Evolutionary conservation across 2,329 filamentous ascomycete genomes (phyloP), one percentile per base, ranked within the genome.

Genomic region (Fusarium metavorans): DNA sequence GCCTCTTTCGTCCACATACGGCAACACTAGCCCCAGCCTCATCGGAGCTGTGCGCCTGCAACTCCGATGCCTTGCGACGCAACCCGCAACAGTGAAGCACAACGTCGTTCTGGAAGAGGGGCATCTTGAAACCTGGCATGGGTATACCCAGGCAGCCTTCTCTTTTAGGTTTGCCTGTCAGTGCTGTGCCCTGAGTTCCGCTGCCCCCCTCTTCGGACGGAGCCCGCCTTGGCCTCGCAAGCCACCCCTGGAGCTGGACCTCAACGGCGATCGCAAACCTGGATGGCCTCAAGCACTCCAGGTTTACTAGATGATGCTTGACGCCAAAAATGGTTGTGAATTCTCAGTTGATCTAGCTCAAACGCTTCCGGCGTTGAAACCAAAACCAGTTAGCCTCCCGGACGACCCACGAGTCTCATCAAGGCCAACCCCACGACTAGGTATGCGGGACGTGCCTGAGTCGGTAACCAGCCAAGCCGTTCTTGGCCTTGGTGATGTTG

Each of bases 301-400:
- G 52, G 58, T 48, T 64, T 37, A 66, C 59, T 69, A 54, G 61
- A 63, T 37, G 71, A 48, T 50, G 50, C 43, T 30, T 60, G 37
- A 50, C 54, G 68, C 35, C 32, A 32, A 70, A 54, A 66, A 25
- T 25, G 20, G 35, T 39, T 64, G 18, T 32, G 50, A 54, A 54
- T 34, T 16, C 63, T 48, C 45, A 25, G 50, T 57, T 32, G 63
- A 64, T 73, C 62, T 58, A 67, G 58, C 62, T 68, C 57, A 64
- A 73, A 71, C 67, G 54, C 68, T 37, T 67, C 75, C 76, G 76
- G 76, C 54, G 63, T 67, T 73, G 58, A 30, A 39, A 39, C 73
- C 67, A 60, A 35, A 78, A 72, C 11, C 16, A 78, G 76, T 57
- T 78, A 78, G 76, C 41, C 64, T 59, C 63, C 43, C 35, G 50